phyloP scores from a whole-genome alignment of 208 protist genomes.

The Vickermania ingenoplastis region DNA sequence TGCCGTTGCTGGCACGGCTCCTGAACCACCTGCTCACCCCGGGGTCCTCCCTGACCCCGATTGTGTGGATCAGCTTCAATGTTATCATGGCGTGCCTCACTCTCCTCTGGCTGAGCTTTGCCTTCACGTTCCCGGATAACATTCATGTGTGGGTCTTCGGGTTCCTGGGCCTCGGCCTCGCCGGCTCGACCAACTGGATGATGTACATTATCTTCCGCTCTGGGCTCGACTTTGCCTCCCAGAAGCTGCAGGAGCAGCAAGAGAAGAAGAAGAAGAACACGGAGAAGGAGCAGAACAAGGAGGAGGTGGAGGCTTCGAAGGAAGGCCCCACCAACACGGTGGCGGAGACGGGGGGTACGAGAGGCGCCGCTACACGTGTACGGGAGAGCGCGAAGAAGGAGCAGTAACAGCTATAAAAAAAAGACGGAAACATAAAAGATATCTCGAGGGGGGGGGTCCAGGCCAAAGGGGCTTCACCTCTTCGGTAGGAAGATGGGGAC shows the following conservation, averaged over 20 bases:
- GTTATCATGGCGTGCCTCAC: constrained; percentile 67
- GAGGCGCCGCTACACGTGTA: no score
- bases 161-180: constrained; percentile 65
- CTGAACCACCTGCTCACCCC: constrained; percentile 81
- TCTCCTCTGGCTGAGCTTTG: constrained; percentile 62
- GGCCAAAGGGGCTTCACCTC: no score
- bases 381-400: constrained; percentile 6
- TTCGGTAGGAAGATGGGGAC: no score
- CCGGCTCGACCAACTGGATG: constrained; percentile 80
- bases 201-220: constrained; percentile 71
- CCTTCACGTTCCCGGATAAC: constrained; percentile 59
- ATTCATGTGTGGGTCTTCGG: constrained; percentile 85
- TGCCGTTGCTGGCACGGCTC: constrained; percentile 39
- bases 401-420: no score
- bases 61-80: constrained; percentile 79
- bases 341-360: no score
- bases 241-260: constrained; percentile 13
- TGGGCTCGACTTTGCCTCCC: constrained; percentile 42
- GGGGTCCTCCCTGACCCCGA: constrained; percentile 70
- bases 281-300: no score
- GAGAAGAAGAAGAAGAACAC: constrained; percentile 16
- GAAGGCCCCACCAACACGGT: no score
- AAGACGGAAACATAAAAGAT: no score
- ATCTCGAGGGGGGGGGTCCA: no score
- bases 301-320: no score